Evolutionary conservation across 2,329 filamentous ascomycete genomes (phyloP).

Genomic region (Aspergillus sp.): DNA sequence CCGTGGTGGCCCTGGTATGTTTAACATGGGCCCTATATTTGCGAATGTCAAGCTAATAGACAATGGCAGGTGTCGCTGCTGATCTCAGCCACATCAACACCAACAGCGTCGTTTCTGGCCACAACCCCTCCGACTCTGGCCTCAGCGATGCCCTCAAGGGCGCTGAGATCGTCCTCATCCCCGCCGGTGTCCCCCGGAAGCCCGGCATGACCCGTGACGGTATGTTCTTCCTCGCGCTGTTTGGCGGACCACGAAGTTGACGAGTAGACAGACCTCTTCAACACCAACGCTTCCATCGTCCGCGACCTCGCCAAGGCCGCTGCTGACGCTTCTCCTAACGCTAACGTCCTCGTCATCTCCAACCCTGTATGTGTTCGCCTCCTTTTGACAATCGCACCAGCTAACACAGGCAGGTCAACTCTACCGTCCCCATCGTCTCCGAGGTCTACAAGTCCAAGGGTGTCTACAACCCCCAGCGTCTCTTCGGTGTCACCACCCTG

Average conservation of each 20-base stretch:
- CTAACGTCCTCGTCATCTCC: constrained; percentile 94
- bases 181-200: constrained; percentile 96
- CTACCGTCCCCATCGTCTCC: constrained; percentile 92
- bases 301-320: constrained; percentile 94
- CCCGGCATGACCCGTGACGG: constrained; percentile 98
- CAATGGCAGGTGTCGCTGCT: constrained; percentile 75
- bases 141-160: constrained; percentile 74
- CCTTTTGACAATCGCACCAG: background rate
- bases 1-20: constrained; percentile 80
- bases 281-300: constrained; percentile 99
- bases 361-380: constrained; percentile 61
- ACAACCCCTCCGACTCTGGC: constrained; percentile 62
- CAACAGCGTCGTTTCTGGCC: constrained; percentile 88
- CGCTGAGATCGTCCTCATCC: constrained; percentile 91
- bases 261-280: constrained; percentile 71
- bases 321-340: constrained; percentile 79
- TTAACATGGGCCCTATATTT: background rate
- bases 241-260: no score
- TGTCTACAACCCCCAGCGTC: constrained; percentile 98
- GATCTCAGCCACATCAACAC: constrained; percentile 99
- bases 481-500: constrained; percentile 98
- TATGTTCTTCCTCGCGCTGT: constrained; percentile 27
- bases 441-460: constrained; percentile 93
- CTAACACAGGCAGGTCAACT: constrained; percentile 63
- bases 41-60: constrained; percentile 1